Conservation (phyloP, 345 rosid genomes). For the Clausena lansium region DNA sequence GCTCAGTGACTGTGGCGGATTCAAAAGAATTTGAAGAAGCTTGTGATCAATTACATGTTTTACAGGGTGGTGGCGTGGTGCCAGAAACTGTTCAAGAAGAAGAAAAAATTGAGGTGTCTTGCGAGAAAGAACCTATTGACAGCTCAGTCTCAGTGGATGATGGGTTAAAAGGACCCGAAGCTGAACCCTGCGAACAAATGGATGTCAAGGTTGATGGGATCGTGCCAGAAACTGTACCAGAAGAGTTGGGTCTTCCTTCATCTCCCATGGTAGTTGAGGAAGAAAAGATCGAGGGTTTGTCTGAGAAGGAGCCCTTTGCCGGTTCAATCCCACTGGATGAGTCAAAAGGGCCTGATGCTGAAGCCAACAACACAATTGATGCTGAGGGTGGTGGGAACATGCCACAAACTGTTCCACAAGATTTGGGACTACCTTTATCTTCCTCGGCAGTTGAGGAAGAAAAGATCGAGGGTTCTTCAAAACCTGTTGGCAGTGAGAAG, state of each 20-base stretch:
- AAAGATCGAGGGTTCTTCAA: conserved; percentile 11
- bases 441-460: conserved; percentile 6
- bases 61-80: conserved; percentile 18
- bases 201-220: neutral
- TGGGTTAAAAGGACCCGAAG: neutral
- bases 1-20: neutral
- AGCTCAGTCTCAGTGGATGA: neutral
- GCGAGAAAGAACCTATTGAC: neutral
- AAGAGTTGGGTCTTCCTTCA: conserved; percentile 11
- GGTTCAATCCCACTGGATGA: neutral
- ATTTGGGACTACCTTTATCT: conserved; percentile 9
- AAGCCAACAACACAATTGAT: conserved; percentile 5
- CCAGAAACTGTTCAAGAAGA: conserved; percentile 21
- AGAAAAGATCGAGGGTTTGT: conserved; percentile 7
- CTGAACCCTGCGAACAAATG: neutral
- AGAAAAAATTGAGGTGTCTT: neutral
- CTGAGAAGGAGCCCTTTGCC: conserved; percentile 1
- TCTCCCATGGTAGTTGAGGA: conserved; percentile 9
- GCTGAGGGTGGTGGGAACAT: conserved; percentile 21
- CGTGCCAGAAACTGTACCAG: conserved; percentile 1
- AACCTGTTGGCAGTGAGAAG: conserved; percentile 1
- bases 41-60: conserved; percentile 6
- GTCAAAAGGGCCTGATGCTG: conserved; percentile 2
- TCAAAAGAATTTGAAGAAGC: conserved; percentile 3
- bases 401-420: conserved; percentile 17